These are phyloP conservation scores for Suillus luteus DNA, from an alignment of 768 basidiomycete genomes.

Conservation along the genomic window DNA sequence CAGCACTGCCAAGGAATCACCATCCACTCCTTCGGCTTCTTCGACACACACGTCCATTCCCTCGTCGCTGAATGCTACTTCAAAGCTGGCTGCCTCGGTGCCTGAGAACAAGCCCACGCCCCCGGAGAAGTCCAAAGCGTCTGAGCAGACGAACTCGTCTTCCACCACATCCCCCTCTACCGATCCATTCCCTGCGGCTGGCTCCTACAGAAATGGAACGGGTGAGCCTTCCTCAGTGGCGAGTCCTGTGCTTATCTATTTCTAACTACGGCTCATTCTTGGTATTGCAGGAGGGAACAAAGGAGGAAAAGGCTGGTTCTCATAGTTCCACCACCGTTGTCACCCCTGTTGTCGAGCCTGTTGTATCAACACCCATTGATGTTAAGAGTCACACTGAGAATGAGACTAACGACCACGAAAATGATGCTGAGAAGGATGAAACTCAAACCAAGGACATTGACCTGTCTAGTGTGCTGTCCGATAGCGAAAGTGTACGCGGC, in stretches of 20 bases:
- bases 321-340: conserved; percentile 18
- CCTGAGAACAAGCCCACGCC: not conserved
- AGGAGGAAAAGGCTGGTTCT: conserved; percentile 5
- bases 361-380: conserved; percentile 30
- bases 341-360: conserved; percentile 19
- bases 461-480: conserved; percentile 18
- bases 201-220: conserved; percentile 16
- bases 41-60: not conserved
- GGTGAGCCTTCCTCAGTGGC: conserved; percentile 37
- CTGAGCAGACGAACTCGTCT: not conserved
- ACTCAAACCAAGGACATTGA: conserved; percentile 14
- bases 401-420: conserved; percentile 24
- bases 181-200: conserved; percentile 11
- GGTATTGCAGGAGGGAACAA: conserved; percentile 21
- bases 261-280: conserved; percentile 35
- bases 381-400: conserved; percentile 26
- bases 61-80: not conserved
- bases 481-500: conserved; percentile 18
- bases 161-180: not conserved
- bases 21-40: conserved; percentile 5
- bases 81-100: not conserved
- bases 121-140: conserved; percentile 14
- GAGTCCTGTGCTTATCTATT: conserved; percentile 23
- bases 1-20: conserved; percentile 18
- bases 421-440: conserved; percentile 30